These are phyloP conservation scores for Penicillium flavigenum DNA, from an alignment of 495 filamentous ascomycete genomes.

Conservation along the genomic window DNA sequence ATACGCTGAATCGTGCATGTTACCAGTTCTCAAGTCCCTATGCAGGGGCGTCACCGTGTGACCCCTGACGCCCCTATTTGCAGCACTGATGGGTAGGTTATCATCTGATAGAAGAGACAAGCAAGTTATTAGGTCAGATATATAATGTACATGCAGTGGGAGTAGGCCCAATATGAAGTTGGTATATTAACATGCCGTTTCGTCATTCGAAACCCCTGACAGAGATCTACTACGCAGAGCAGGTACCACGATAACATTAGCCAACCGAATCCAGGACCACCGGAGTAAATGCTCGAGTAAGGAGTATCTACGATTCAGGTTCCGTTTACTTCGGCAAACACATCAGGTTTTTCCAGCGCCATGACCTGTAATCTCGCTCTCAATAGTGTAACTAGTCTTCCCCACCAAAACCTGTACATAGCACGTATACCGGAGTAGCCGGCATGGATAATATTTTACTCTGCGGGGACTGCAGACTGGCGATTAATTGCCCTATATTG, in stretches of 20 bases:
- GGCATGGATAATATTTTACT: neutral
- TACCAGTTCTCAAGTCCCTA: neutral
- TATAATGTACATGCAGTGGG: neutral
- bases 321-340: neutral
- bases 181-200: neutral
- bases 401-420: neutral
- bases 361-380: conserved; percentile 1
- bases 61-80: neutral
- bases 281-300: neutral
- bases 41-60: conserved; percentile 6
- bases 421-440: neutral
- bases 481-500: neutral
- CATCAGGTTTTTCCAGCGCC: neutral
- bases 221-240: neutral
- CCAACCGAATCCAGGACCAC: neutral
- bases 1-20: neutral
- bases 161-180: neutral
- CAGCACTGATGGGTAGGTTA: neutral
- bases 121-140: neutral
- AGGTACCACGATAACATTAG: neutral
- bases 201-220: neutral
- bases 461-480: neutral
- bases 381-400: conserved; percentile 4
- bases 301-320: neutral
- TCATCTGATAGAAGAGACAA: conserved; percentile 3